Percentiles rank a stretch among this genome's conserved stretches.
phyloP scores from a whole-genome alignment of 805 yeast genomes.

The Kuraishia borneana region DNA sequence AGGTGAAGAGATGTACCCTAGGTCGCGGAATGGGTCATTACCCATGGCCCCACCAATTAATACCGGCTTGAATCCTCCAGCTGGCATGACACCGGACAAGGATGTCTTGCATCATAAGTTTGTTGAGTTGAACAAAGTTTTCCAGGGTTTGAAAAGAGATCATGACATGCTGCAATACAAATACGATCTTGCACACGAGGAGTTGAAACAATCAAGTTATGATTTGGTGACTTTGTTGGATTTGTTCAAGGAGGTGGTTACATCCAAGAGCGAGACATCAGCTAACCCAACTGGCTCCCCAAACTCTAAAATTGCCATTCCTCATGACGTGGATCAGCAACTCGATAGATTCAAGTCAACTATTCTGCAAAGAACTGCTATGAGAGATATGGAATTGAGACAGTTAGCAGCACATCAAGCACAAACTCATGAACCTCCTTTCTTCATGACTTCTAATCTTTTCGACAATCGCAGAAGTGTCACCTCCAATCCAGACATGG shows the following conservation, averaged over 20 bases:
- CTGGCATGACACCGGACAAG: not conserved
- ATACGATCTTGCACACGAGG: slow-evolving; percentile 37
- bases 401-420: slow-evolving; percentile 1
- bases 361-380: slow-evolving; percentile 12
- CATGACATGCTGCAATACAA: slow-evolving; percentile 29
- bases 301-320: not conserved
- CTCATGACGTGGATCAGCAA: slow-evolving; percentile 6
- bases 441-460: slow-evolving; percentile 4
- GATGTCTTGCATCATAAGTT: slow-evolving; percentile 8
- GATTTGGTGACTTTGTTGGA: slow-evolving; percentile 46
- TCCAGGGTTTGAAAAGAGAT: slow-evolving; percentile 27
- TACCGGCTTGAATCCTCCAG: not conserved
- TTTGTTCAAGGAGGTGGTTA: slow-evolving; percentile 14
- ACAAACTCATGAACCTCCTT: slow-evolving; percentile 3
- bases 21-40: not conserved
- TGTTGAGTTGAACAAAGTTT: slow-evolving; percentile 26
- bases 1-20: slow-evolving; percentile 5
- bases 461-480: slow-evolving; percentile 2
- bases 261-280: slow-evolving; percentile 20
- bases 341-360: slow-evolving; percentile 15
- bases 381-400: slow-evolving; percentile 3
- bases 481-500: slow-evolving; percentile 4
- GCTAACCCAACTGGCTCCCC: not conserved
- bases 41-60: not conserved
- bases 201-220: slow-evolving; percentile 34